Conservation (phyloP, 805 yeast genomes). For the Candida ficus region DNA sequence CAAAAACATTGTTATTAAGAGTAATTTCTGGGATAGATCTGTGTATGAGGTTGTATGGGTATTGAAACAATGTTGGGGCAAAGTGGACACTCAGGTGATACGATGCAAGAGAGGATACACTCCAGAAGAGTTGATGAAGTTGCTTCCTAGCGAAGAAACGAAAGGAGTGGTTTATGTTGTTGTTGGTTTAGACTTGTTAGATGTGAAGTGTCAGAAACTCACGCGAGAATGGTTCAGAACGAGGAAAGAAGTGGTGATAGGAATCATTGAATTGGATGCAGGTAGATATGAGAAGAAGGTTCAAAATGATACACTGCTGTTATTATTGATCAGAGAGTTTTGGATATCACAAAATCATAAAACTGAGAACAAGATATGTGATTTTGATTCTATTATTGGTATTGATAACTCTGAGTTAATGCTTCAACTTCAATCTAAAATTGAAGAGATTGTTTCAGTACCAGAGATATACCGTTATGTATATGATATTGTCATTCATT, state of each 20-base stretch:
- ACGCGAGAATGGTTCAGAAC: slow-evolving; percentile 14
- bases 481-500: slow-evolving; percentile 48
- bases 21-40: background rate
- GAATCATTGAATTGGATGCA: background rate
- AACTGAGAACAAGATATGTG: background rate
- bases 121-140: no score
- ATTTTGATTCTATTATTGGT: background rate
- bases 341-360: slow-evolving; percentile 4
- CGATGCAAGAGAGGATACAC: background rate
- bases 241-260: slow-evolving; percentile 3
- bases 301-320: slow-evolving; percentile 15
- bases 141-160: no score
- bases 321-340: slow-evolving; percentile 4
- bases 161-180: slow-evolving; percentile 12
- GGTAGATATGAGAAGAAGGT: slow-evolving; percentile 7
- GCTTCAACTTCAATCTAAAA: background rate
- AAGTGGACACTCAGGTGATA: background rate
- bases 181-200: slow-evolving; percentile 10
- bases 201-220: slow-evolving; percentile 4
- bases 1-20: slow-evolving; percentile 22
- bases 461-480: slow-evolving; percentile 50
- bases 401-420: background rate
- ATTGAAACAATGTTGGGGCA: background rate
- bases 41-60: background rate
- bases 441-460: slow-evolving; percentile 26